Percentiles rank a stretch among this genome's conserved stretches.
These are phyloP conservation scores for Penicillium psychrosexuale DNA, from an alignment of 2,329 filamentous ascomycete genomes.

Conservation along the genomic window DNA sequence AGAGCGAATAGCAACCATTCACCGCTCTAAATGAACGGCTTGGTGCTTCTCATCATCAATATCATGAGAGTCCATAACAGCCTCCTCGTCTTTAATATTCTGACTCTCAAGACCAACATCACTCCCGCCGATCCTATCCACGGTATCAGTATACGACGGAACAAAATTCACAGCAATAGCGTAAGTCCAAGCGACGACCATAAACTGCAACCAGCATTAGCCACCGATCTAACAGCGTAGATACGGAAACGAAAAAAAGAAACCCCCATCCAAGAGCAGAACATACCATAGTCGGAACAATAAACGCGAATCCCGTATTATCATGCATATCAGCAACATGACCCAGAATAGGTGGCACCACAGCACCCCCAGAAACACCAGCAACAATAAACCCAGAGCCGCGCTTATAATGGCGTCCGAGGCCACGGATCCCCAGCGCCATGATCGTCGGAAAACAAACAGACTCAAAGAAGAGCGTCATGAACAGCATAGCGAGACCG, in stretches of 20 bases:
- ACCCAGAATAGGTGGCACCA: constrained; percentile 69
- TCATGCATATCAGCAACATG: constrained; percentile 63
- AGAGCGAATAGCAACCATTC: background rate
- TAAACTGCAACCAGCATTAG: constrained; percentile 42
- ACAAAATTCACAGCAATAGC: constrained; percentile 64
- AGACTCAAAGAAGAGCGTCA: constrained; percentile 78
- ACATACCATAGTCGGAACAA: constrained; percentile 58
- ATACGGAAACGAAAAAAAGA: constrained; percentile 27
- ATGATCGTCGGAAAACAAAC: constrained; percentile 82
- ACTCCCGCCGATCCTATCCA: constrained; percentile 54
- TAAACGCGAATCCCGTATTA: constrained; percentile 61
- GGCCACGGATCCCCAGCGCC: constrained; percentile 70
- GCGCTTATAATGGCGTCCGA: constrained; percentile 73
- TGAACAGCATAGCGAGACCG: constrained; percentile 56
- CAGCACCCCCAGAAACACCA: constrained; percentile 69
- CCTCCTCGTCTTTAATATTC: constrained; percentile 27
- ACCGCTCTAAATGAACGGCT: constrained; percentile 14
- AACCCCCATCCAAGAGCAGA: constrained; percentile 6
- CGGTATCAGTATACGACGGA: constrained; percentile 59
- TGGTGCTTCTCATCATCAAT: constrained; percentile 21
- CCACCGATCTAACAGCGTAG: constrained; percentile 16
- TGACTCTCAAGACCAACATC: constrained; percentile 41
- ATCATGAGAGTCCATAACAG: constrained; percentile 20
- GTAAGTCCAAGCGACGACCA: constrained; percentile 57
- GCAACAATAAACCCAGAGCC: constrained; percentile 70